These are phyloP conservation scores for Geoglossum cookeanum DNA, from an alignment of 2,329 filamentous ascomycete species.

Conservation along the genomic window DNA sequence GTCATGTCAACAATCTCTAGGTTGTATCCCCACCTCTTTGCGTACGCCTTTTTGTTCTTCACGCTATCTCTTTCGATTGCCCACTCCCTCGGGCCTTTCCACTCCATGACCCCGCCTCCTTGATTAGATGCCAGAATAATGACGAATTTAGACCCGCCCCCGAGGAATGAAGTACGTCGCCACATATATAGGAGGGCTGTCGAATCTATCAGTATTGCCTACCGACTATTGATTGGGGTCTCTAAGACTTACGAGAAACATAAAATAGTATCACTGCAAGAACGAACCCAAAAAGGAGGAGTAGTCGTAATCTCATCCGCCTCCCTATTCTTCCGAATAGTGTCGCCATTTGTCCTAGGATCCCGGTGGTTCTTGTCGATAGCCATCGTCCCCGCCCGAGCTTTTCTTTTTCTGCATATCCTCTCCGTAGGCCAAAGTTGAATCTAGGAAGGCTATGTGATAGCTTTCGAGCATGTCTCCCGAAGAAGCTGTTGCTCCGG, in stretches of 20 bases:
- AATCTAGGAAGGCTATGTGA: slow-evolving; percentile 65
- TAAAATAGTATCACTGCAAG: slow-evolving; percentile 48
- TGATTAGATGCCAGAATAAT: slow-evolving; percentile 87
- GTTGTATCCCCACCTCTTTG: slow-evolving; percentile 76
- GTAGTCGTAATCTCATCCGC: slow-evolving; percentile 43
- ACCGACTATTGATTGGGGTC: background rate
- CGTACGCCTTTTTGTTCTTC: slow-evolving; percentile 84
- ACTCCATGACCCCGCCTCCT: slow-evolving; percentile 95
- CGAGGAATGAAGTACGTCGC: slow-evolving; percentile 52
- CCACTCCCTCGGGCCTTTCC: slow-evolving; percentile 96
- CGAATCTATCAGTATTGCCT: slow-evolving; percentile 17
- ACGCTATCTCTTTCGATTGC: slow-evolving; percentile 94
- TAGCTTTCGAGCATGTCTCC: slow-evolving; percentile 61
- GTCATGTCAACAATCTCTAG: slow-evolving; percentile 96
- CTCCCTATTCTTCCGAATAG: slow-evolving; percentile 34
- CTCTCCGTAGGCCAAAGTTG: slow-evolving; percentile 26
- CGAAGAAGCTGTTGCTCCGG: slow-evolving; percentile 73
- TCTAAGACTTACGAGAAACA: slow-evolving; percentile 46
- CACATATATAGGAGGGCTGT: slow-evolving; percentile 40
- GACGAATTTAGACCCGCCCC: slow-evolving; percentile 79
- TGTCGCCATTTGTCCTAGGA: slow-evolving; percentile 7
- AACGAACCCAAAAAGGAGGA: slow-evolving; percentile 40
- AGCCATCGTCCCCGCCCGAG: slow-evolving; percentile 39
- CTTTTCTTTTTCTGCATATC: slow-evolving; percentile 65
- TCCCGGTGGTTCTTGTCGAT: slow-evolving; percentile 18